Evolutionary conservation across 2,329 filamentous ascomycete genomes (phyloP), one percentile per base, ranked within the genome.

Genomic region (Penicillium sp.): DNA sequence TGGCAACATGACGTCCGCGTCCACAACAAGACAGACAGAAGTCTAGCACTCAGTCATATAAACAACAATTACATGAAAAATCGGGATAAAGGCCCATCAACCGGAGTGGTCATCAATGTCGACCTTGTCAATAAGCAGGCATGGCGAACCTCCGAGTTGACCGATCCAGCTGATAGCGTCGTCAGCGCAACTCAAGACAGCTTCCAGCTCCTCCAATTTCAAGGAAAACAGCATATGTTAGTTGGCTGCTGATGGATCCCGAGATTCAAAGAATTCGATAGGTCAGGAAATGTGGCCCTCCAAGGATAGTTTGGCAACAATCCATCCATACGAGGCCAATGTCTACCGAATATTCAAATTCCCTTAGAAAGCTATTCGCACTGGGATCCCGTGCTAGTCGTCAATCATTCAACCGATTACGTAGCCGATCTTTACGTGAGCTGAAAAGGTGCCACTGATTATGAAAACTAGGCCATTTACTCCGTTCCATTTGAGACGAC

Each of bases 261-360:
- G 6, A 67, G 64, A 24, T 64, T 77, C 52, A 76, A 75, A 24
- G 75, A 77, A 54, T 73, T 69, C 33, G 70, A 71, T 19, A 60
- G 63, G 37, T 54, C 66, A 18, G 70, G 71, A 13, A 69, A 72
- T 2, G 66, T 66, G 11, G 67, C 75, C 3, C 60, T 75, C 53
- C 70, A 69, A 16, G 70, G 70, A 10, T 68, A 73, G 50, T 77
- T 75, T 36, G 72, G 72, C 40, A 67, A 70, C 56, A 66, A 31
- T 46, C 16, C 43, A 31, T 46, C 16, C 43, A 31, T 46, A 71
- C 52, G 50, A 67, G 16, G 69, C 69, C 9, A 64, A 67, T 33
- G 74, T 73, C 14, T 77, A 77, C 65, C 72, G 75, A 14, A 70
- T 69, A 18, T 76, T 66, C 62, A 75, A 75, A 52, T 71, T 65